Conservation (phyloP, 2,329 filamentous ascomycete genomes). For the Aureobasidium leucospermi region DNA sequence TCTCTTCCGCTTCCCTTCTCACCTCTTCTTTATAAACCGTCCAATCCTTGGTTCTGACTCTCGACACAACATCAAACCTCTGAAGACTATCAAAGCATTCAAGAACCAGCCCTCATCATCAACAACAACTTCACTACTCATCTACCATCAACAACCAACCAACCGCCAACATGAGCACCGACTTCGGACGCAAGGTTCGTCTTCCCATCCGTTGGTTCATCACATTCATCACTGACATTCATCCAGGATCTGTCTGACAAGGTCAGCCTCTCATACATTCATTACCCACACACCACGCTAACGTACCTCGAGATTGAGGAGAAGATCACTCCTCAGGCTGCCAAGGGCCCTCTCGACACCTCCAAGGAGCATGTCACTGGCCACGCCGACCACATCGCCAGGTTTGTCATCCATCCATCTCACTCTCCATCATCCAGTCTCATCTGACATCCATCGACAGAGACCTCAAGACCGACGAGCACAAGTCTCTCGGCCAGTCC, state of each 20-base stretch:
- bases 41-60: neutral
- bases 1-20: neutral
- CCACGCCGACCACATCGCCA: neutral
- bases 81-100: neutral
- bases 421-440: neutral
- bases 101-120: neutral
- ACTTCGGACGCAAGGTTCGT: constrained; percentile 9
- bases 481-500: constrained; percentile 9
- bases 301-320: neutral
- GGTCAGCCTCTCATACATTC: neutral
- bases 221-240: neutral
- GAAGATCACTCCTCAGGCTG: constrained; percentile 2
- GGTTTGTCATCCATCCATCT: neutral
- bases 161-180: constrained; percentile 9
- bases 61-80: neutral
- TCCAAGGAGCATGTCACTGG: constrained; percentile 6
- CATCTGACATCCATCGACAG: neutral
- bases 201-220: neutral
- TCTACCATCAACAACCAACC: neutral
- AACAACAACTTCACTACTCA: constrained; percentile 3
- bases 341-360: constrained; percentile 5
- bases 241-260: constrained; percentile 11
- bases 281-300: neutral
- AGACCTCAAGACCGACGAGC: constrained; percentile 6
- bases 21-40: neutral